Percentiles rank a stretch among this genome's conserved stretches.
Conservation (phyloP, 2,329 filamentous ascomycete species). For the Diaporthe ampelina region DNA sequence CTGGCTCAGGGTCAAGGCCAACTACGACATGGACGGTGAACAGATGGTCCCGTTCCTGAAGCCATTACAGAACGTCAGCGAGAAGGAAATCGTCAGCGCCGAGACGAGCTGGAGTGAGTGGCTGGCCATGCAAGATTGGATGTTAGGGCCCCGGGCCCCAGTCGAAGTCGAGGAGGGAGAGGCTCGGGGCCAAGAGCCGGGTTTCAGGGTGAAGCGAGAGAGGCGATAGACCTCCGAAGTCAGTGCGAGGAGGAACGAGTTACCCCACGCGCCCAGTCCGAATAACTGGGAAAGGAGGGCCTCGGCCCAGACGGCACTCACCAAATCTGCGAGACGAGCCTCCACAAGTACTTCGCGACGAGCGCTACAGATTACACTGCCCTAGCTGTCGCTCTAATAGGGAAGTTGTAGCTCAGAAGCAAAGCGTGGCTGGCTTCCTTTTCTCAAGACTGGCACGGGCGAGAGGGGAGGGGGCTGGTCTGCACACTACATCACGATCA, state of each 20-base stretch:
- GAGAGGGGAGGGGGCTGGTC: too few relatives aligned
- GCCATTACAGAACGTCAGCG: slow-evolving; percentile 81
- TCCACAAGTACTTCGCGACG: background rate
- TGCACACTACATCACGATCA: slow-evolving; percentile 18
- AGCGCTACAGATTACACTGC: background rate
- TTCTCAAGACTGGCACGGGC: background rate
- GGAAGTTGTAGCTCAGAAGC: background rate
- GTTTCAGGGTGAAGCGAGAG: slow-evolving; percentile 22
- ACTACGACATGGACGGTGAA: slow-evolving; percentile 88
- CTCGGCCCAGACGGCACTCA: background rate
- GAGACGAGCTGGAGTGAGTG: slow-evolving; percentile 94
- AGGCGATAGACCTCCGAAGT: background rate
- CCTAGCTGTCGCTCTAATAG: background rate
- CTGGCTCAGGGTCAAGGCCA: slow-evolving; percentile 89
- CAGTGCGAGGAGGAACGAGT: background rate
- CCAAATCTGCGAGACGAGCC: background rate
- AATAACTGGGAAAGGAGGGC: background rate
- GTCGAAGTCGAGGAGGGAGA: slow-evolving; percentile 49
- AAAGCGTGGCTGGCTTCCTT: background rate
- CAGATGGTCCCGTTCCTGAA: slow-evolving; percentile 90
- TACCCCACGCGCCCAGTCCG: background rate
- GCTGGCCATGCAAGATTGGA: slow-evolving; percentile 98
- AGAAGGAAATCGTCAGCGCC: slow-evolving; percentile 85
- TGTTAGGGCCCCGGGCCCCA: slow-evolving; percentile 87
- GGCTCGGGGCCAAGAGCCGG: slow-evolving; percentile 19